phyloP scores from a whole-genome alignment of 169 alveolate species.

The Eimeria nieschulzi region DNA sequence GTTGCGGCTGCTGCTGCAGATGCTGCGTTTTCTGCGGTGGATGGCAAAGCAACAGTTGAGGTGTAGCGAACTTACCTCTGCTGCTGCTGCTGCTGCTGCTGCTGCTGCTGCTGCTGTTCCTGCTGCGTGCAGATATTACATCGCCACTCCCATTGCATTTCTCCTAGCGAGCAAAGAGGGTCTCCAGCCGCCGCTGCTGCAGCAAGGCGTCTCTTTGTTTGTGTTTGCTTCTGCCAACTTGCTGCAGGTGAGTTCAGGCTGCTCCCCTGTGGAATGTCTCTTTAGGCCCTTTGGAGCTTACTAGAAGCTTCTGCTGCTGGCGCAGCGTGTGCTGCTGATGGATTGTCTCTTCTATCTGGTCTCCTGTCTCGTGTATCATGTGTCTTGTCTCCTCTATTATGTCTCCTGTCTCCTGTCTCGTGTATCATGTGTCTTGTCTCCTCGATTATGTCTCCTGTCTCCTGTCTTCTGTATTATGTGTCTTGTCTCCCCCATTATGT shows the following conservation, averaged over 20 bases:
- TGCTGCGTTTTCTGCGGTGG: neutral
- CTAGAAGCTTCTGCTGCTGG: neutral
- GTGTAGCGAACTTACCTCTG: neutral
- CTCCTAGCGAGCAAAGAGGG: neutral
- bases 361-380: no score
- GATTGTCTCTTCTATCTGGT: neutral
- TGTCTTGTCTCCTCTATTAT: no score
- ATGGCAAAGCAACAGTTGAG: no score
- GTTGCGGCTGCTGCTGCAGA: neutral
- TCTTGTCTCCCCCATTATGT: no score
- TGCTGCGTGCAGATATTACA: conserved; percentile 29
- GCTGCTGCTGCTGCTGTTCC: neutral
- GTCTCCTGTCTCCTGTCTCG: neutral
- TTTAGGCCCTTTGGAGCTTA: neutral
- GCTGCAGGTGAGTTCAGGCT: conserved; percentile 35
- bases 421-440: neutral
- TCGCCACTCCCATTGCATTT: conserved; percentile 48
- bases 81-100: conserved; percentile 8
- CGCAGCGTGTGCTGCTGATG: conserved; percentile 18
- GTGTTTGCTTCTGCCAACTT: neutral
- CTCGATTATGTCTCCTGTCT: neutral
- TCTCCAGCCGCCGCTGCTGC: neutral
- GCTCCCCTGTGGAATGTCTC: neutral
- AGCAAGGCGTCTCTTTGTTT: conserved; percentile 10
- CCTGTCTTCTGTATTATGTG: neutral